Conservation (phyloP, 345 rosid genomes). For the Ceriops tagal region DNA sequence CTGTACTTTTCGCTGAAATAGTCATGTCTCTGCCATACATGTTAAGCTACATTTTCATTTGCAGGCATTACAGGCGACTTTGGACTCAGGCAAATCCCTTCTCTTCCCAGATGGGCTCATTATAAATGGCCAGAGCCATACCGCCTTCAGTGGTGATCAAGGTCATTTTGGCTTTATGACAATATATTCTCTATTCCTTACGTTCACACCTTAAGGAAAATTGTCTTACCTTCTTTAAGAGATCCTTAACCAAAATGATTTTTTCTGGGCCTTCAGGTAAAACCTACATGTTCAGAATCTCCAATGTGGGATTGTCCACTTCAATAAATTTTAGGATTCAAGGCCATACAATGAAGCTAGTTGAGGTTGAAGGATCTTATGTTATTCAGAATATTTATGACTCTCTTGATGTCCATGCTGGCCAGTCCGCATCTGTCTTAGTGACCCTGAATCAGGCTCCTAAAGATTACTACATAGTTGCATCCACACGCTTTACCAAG, state of each 20-base stretch:
- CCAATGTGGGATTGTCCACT: conserved; percentile 71
- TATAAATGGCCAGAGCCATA: conserved; percentile 37
- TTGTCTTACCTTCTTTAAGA: neutral
- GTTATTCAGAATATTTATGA: conserved; percentile 63
- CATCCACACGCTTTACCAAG: conserved; percentile 56
- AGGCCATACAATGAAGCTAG: conserved; percentile 68
- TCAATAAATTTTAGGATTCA: conserved; percentile 83
- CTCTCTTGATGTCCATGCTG: conserved; percentile 85
- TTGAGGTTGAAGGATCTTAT: conserved; percentile 93
- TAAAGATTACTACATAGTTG: conserved; percentile 78
- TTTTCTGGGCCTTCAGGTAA: conserved; percentile 49
- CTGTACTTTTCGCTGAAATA: too few relatives aligned
- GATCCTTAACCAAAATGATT: conserved; percentile 3
- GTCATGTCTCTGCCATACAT: neutral
- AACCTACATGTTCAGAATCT: conserved; percentile 79
- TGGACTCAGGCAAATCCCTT: conserved; percentile 70
- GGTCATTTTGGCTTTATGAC: conserved; percentile 13
- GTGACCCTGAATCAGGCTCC: conserved; percentile 70
- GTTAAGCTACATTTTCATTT: conserved; percentile 8
- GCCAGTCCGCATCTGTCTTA: conserved; percentile 75
- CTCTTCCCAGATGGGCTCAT: conserved; percentile 50
- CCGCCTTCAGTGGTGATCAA: conserved; percentile 36
- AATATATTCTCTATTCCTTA: too few relatives aligned
- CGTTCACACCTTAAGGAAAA: neutral
- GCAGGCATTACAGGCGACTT: conserved; percentile 44